These are phyloP conservation scores for Triadica sebifera DNA, from an alignment of 345 rosid genomes.

Conservation along the genomic window DNA sequence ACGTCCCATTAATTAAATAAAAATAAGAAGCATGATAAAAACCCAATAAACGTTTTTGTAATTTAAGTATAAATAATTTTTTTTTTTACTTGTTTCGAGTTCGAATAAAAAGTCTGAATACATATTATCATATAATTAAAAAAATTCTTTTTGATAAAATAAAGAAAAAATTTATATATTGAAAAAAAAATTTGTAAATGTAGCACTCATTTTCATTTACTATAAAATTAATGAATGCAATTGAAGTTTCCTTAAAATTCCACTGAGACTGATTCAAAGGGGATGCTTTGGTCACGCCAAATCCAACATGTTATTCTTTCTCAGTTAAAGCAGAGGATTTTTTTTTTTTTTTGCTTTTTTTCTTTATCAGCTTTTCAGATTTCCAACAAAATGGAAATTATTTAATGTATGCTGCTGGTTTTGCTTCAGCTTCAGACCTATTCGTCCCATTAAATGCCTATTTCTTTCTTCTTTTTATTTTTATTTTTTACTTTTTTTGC, in stretches of 20 bases:
- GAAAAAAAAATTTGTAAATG: background rate
- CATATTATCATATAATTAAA: too few relatives aligned
- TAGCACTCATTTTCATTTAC: constrained; percentile 14
- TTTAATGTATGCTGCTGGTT: constrained; percentile 17
- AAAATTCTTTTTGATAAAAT: background rate
- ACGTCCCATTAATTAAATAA: background rate
- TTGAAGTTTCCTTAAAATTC: constrained; percentile 25
- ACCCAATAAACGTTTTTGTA: too few relatives aligned
- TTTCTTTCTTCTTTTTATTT: constrained; percentile 5
- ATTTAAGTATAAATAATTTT: too few relatives aligned
- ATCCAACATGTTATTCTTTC: constrained; percentile 26
- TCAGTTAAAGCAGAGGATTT: background rate
- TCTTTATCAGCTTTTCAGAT: constrained; percentile 8
- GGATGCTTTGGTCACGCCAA: constrained; percentile 33
- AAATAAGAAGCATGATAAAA: too few relatives aligned
- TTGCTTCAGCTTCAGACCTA: constrained; percentile 11
- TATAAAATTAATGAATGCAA: constrained; percentile 27
- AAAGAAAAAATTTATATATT: background rate
- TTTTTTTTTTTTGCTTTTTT: background rate
- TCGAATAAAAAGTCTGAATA: too few relatives aligned
- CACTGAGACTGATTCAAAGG: constrained; percentile 23
- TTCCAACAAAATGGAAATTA: constrained; percentile 12
- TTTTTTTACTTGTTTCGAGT: too few relatives aligned
- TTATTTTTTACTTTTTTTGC: background rate
- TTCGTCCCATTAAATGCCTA: constrained; percentile 15